Evolutionary conservation across 495 filamentous ascomycete genomes (phyloP).

Genomic region (Ascobolus immersus): DNA sequence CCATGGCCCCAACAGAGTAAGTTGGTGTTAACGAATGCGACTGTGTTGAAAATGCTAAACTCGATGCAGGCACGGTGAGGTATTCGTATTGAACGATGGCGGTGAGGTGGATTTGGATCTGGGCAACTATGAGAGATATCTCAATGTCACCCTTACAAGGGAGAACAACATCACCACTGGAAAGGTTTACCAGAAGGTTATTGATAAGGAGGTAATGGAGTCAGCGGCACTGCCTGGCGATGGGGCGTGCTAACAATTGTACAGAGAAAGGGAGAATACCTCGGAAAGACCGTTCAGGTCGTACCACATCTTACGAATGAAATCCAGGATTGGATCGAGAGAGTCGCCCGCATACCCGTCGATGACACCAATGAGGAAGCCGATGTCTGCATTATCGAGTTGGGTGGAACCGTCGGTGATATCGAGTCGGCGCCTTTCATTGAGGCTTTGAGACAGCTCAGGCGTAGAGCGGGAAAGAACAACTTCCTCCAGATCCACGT

Average conservation of each 20-base stretch:
- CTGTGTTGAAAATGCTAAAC: conserved; percentile 8
- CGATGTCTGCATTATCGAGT: conserved; percentile 76
- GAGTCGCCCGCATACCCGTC: conserved; percentile 63
- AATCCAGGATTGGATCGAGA: conserved; percentile 78
- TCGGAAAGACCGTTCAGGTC: conserved; percentile 80
- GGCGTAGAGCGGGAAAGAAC: conserved; percentile 39
- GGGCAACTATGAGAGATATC: conserved; percentile 81
- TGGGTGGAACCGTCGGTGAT: conserved; percentile 64
- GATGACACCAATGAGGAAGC: conserved; percentile 61
- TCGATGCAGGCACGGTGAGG: conserved; percentile 36
- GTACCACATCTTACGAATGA: conserved; percentile 78
- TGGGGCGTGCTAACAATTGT: background rate
- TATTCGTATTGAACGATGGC: conserved; percentile 48
- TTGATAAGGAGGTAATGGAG: conserved; percentile 25
- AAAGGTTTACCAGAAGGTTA: conserved; percentile 78
- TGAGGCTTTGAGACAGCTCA: conserved; percentile 58
- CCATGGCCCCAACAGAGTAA: conserved; percentile 55
- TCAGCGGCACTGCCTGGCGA: background rate
- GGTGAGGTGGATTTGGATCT: conserved; percentile 80
- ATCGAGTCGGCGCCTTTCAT: conserved; percentile 81
- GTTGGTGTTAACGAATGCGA: conserved; percentile 10
- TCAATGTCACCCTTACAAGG: conserved; percentile 41
- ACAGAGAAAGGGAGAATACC: conserved; percentile 60
- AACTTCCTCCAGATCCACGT: conserved; percentile 79
- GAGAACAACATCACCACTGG: conserved; percentile 90